These are phyloP conservation scores for Cyberlindnera mrakii DNA, from an alignment of 805 yeast genomes.

Conservation along the genomic window DNA sequence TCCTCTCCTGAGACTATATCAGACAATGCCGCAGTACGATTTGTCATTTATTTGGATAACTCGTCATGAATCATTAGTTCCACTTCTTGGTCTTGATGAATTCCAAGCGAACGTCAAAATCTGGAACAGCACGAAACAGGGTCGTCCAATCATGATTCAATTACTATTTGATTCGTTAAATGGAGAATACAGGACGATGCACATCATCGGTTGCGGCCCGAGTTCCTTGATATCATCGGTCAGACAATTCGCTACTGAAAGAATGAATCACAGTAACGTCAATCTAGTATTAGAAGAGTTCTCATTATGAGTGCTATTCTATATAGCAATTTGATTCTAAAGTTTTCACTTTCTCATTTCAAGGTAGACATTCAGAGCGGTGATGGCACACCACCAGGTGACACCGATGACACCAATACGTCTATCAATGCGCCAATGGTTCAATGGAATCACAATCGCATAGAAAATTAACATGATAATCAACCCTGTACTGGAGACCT, in stretches of 20 bases:
- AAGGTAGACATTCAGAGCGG: slow-evolving; percentile 15
- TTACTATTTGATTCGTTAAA: slow-evolving; percentile 9
- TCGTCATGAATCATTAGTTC: slow-evolving; percentile 8
- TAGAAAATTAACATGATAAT: slow-evolving; percentile 17
- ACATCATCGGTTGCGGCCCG: slow-evolving; percentile 24
- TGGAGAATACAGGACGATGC: slow-evolving; percentile 1
- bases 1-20: slow-evolving; percentile 9
- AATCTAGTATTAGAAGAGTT: slow-evolving; percentile 21
- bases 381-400: slow-evolving; percentile 22
- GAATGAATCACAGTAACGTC: slow-evolving; percentile 4
- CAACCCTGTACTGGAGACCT: slow-evolving; percentile 19
- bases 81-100: slow-evolving; percentile 1
- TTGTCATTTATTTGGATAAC: slow-evolving; percentile 21
- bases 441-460: slow-evolving; percentile 18
- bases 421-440: slow-evolving; percentile 20
- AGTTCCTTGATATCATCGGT: slow-evolving; percentile 10
- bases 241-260: slow-evolving; percentile 18
- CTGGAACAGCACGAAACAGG: slow-evolving; percentile 16
- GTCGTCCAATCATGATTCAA: slow-evolving; percentile 16
- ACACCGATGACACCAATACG: slow-evolving; percentile 20
- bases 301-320: slow-evolving; percentile 7
- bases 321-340: too few species aligned
- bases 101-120: slow-evolving; percentile 3
- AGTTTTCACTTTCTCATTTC: slow-evolving; percentile 9
- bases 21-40: slow-evolving; percentile 4